Base-by-base conservation (phyloP, 176 grass and related monocot genomes). In the Elymus sibiricus region DNA sequence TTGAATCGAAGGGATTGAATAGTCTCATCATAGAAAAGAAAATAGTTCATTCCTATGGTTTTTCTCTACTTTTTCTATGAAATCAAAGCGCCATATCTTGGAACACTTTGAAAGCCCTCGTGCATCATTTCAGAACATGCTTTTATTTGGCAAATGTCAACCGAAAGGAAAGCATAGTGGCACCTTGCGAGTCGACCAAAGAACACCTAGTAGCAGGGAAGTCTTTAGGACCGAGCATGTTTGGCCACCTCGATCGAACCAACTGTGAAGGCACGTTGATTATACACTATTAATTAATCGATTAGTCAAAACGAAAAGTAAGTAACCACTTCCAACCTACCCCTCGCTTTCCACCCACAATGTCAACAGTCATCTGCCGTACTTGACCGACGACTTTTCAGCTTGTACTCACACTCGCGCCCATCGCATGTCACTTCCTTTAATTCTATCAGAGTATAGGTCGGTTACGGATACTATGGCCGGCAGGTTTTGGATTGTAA, bases 351-450 rank as follows among this genome's bases (percentile, higher is more conserved):
- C 40, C 43, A 44, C 24, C 58, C 13, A 60, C 59, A 51, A 75
- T 75, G 72, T 51, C 43, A 75, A 51, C 72, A 19, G 43, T 75
- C 15, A 75, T 75, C 14, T 75, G 43, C 43, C 72, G 44, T 75
- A 51, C 72, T 31, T 75, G 86, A 91, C 86, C 77, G 62, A 2
- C 69, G 89, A 81, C 82, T 34, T 82, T 81, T 68, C 81, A 49
- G 67, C 3, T 4, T 64, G 29, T 6, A 19, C 58, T 56, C 44
- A 19, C 64, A 31, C 29, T 34, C 26, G 31, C 25, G 28, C 51
- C 42, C 15, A 22, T 59, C 15, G 13, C 68, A 15, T 73, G 70
- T 27, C 71, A 71, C 4, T 22, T 74, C 12, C 71, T 74, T 47
- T 24, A 46, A n/a, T n/a, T n/a, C n/a, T n/a, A n/a, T n/a, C n/a